Percentiles rank a stretch among this genome's conserved stretches.
phyloP scores from a whole-genome alignment of 352 stramenopile species.

The Phytophthora meadii region DNA sequence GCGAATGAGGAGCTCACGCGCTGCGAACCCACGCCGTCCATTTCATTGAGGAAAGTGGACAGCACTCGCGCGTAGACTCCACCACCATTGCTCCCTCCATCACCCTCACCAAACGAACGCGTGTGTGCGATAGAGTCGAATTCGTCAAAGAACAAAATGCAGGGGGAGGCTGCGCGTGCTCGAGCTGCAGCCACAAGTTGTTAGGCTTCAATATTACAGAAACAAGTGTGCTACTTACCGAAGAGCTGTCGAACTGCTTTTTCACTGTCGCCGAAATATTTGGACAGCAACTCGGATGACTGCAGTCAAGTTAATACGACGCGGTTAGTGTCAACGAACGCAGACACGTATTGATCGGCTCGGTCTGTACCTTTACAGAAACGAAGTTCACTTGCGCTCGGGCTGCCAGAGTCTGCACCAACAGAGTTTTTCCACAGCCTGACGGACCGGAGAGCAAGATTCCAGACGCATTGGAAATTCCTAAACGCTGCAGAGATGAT shows the following conservation, averaged over 20 bases:
- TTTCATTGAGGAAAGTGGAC: constrained; percentile 88
- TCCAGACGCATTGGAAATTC: constrained; percentile 69
- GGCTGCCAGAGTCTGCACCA: constrained; percentile 70
- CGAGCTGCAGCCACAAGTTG: constrained; percentile 43
- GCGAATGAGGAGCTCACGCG: constrained; percentile 27
- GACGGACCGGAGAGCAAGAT: constrained; percentile 84
- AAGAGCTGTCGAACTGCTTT: constrained; percentile 83
- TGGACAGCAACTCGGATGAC: constrained; percentile 86
- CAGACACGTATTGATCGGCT: no score
- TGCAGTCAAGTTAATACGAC: constrained; percentile 27
- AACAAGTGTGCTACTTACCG: constrained; percentile 39
- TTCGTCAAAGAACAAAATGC: constrained; percentile 88
- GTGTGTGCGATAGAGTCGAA: constrained; percentile 87
- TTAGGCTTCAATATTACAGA: constrained; percentile 2
- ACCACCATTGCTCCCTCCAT: constrained; percentile 43
- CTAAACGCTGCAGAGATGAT: constrained; percentile 52
- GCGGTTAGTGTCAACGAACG: constrained; percentile 2
- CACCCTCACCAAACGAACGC: constrained; percentile 60
- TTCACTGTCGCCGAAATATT: constrained; percentile 90
- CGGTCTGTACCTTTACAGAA: constrained; percentile 67
- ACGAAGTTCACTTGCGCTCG: constrained; percentile 80
- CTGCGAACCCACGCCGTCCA: constrained; percentile 74
- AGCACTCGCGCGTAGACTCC: constrained; percentile 83
- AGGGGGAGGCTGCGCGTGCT: constrained; percentile 73
- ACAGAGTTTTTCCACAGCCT: constrained; percentile 83